A percentile compares a stretch with the other conserved stretches of the same genome.
Evolutionary conservation across 2,329 filamentous ascomycete genomes (phyloP).

Genomic region (Emmonsia crescens): DNA sequence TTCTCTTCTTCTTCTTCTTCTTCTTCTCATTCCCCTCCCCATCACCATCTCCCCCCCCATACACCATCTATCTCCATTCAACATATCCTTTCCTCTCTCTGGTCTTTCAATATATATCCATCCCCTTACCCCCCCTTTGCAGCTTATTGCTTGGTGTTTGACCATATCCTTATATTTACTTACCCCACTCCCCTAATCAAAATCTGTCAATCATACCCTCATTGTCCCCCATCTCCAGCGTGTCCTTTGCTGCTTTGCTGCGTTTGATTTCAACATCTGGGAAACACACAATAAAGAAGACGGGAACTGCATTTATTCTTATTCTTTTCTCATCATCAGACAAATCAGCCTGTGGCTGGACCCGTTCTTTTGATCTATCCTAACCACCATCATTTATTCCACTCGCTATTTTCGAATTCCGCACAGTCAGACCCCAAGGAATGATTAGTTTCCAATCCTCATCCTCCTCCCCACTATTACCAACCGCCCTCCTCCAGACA

Average conservation of each 20-base stretch:
- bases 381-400: slow-evolving; percentile 10
- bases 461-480: slow-evolving; percentile 26
- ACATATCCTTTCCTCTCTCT: slow-evolving; percentile 10
- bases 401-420: slow-evolving; percentile 8
- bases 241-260: neutral
- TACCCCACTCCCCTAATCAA: neutral
- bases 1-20: slow-evolving; percentile 14
- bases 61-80: slow-evolving; percentile 11
- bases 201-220: neutral
- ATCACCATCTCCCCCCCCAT: slow-evolving; percentile 14
- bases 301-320: slow-evolving; percentile 7
- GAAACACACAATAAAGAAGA: neutral
- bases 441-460: slow-evolving; percentile 32
- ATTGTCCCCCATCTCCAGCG: neutral
- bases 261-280: neutral
- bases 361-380: slow-evolving; percentile 13
- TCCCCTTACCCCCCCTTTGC: slow-evolving; percentile 15
- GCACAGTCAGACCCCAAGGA: slow-evolving; percentile 24
- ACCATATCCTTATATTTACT: neutral
- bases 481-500: slow-evolving; percentile 32
- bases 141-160: slow-evolving; percentile 1
- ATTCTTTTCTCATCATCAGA: slow-evolving; percentile 9
- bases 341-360: slow-evolving; percentile 30
- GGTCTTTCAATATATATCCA: slow-evolving; percentile 12
- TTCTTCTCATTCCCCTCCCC: slow-evolving; percentile 13